phyloP scores from a whole-genome alignment of 805 yeast genomes.

The Saccharomycopsis capsularis region DNA sequence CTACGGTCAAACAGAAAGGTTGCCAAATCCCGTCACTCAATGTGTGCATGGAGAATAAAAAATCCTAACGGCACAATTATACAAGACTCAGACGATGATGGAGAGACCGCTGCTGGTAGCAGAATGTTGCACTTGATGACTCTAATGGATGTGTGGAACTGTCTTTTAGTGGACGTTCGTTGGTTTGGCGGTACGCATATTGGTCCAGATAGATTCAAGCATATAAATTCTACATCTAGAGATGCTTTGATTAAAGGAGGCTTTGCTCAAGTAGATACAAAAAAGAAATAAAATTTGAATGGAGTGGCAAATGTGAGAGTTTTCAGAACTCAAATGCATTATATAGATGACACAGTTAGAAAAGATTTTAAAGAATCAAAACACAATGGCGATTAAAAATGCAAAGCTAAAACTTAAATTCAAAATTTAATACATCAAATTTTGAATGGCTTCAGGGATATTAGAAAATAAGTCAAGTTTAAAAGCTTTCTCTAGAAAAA shows the following conservation, averaged over 20 bases:
- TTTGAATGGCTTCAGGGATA: constrained; percentile 32
- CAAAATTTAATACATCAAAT: neutral
- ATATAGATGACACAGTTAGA: too few relatives aligned
- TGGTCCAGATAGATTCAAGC: constrained; percentile 93
- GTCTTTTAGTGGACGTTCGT: constrained; percentile 67
- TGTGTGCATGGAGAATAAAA: constrained; percentile 80
- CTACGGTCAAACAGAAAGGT: constrained; percentile 62
- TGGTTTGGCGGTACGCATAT: constrained; percentile 92
- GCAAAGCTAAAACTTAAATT: neutral
- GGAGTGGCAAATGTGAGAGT: neutral
- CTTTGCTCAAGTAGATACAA: constrained; percentile 26
- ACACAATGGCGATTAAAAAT: neutral
- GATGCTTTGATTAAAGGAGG: constrained; percentile 71
- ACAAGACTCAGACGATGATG: constrained; percentile 90
- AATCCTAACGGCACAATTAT: constrained; percentile 38
- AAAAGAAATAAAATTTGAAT: neutral
- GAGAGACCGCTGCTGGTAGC: constrained; percentile 94
- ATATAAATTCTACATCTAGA: constrained; percentile 82
- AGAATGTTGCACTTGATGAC: constrained; percentile 72
- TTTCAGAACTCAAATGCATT: too few relatives aligned
- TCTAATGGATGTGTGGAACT: constrained; percentile 75
- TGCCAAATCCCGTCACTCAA: constrained; percentile 65
- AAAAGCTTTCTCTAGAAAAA: constrained; percentile 30
- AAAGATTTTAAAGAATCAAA: neutral
- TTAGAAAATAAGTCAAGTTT: constrained; percentile 32